Evolutionary conservation across 345 rosid genomes (phyloP).

Genomic region (Euphorbia peplus): DNA sequence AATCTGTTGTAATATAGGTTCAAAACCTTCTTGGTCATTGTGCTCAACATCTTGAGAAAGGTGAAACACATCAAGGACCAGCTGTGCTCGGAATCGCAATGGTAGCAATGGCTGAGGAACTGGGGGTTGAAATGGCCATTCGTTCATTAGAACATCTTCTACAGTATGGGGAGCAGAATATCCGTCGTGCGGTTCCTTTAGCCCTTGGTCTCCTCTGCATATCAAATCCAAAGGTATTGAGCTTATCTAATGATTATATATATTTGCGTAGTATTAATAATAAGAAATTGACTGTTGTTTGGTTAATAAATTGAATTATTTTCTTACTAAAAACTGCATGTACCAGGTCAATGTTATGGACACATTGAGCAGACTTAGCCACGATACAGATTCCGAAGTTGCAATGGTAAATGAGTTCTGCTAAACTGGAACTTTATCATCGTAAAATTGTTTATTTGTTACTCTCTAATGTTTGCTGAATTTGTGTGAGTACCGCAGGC

Average conservation of each 20-base stretch:
- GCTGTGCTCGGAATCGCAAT: conserved; percentile 98
- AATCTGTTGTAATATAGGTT: conserved; percentile 42
- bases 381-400: conserved; percentile 94
- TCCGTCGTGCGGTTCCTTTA: conserved; percentile 88
- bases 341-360: conserved; percentile 92
- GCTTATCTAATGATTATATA: background rate
- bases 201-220: conserved; percentile 98
- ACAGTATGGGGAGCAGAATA: conserved; percentile 90
- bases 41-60: conserved; percentile 83
- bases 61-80: conserved; percentile 86
- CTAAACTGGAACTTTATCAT: background rate
- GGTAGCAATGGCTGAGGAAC: conserved; percentile 98
- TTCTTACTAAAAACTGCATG: background rate
- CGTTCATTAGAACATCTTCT: conserved; percentile 93
- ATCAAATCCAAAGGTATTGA: conserved; percentile 86
- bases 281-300: background rate
- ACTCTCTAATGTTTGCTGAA: background rate
- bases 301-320: background rate
- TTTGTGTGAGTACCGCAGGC: conserved; percentile 63
- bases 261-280: background rate
- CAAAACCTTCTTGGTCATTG: conserved; percentile 90
- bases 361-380: conserved; percentile 94
- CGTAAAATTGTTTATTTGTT: background rate
- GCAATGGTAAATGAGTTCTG: conserved; percentile 61
- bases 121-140: conserved; percentile 95